Evolutionary conservation across 106 monocot genomes (phyloP).

Genomic region (Dioscorea dumetorum): DNA sequence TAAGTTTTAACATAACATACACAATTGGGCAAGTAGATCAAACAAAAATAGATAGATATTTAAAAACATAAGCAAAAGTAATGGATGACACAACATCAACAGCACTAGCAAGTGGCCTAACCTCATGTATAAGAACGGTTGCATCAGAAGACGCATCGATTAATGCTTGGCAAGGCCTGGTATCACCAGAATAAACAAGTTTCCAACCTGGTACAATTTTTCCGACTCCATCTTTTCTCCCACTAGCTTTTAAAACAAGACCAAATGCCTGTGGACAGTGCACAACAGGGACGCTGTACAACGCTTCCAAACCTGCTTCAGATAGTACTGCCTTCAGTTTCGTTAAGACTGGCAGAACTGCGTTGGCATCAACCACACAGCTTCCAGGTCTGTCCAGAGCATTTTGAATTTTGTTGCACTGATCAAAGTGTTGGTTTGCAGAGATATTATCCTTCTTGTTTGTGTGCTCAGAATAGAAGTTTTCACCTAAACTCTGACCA

Average conservation of each 20-base stretch:
- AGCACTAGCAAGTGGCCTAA: background rate
- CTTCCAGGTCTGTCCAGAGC: conserved; percentile 50
- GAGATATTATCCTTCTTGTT: background rate
- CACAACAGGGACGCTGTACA: conserved; percentile 86
- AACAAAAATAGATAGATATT: too few species aligned
- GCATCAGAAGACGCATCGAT: conserved; percentile 75
- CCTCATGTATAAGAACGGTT: conserved; percentile 96
- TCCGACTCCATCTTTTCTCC: conserved; percentile 43
- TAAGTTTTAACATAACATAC: too few species aligned
- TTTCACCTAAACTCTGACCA: background rate
- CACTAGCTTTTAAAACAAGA: conserved; percentile 57
- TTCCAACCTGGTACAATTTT: conserved; percentile 89
- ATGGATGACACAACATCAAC: background rate
- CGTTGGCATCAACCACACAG: conserved; percentile 28
- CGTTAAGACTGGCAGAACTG: conserved; percentile 29
- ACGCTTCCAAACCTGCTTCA: conserved; percentile 58
- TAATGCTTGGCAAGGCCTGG: conserved; percentile 80
- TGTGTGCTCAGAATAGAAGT: conserved; percentile 4
- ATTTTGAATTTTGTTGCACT: conserved; percentile 68
- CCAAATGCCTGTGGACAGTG: conserved; percentile 98
- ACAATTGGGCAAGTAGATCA: too few species aligned
- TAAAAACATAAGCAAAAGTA: background rate
- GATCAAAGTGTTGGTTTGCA: conserved; percentile 9
- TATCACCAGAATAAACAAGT: conserved; percentile 96
- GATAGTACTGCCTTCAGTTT: conserved; percentile 46